Evolutionary conservation across 345 rosid species (phyloP).

Genomic region (Moricandia arvensis): DNA sequence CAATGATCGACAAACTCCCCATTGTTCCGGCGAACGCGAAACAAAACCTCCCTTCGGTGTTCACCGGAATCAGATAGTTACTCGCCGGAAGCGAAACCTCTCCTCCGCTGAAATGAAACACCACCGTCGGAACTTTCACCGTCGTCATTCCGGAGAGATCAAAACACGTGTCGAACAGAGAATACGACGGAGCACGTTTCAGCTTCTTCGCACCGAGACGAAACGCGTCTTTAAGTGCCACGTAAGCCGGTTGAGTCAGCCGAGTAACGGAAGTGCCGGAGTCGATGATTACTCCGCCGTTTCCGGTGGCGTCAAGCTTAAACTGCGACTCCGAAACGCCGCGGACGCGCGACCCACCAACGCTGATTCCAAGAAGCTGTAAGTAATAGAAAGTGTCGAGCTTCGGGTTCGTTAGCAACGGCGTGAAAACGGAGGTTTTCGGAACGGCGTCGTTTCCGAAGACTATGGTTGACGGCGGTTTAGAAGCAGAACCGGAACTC

Average conservation of each 20-base stretch:
- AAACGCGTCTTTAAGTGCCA: slow-evolving; percentile 65
- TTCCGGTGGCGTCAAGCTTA: slow-evolving; percentile 62
- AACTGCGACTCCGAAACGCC: slow-evolving; percentile 68
- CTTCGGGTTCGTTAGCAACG: slow-evolving; percentile 66
- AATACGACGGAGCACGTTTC: slow-evolving; percentile 53
- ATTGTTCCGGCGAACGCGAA: slow-evolving; percentile 93
- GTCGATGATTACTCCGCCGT: slow-evolving; percentile 88
- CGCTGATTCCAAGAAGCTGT: slow-evolving; percentile 77
- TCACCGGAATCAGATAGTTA: slow-evolving; percentile 86
- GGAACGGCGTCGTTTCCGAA: slow-evolving; percentile 72
- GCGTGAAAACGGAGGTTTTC: slow-evolving; percentile 70
- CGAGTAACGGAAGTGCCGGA: slow-evolving; percentile 86
- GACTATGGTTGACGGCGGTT: slow-evolving; percentile 64
- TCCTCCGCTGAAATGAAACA: slow-evolving; percentile 62
- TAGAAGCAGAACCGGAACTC: slow-evolving; percentile 56
- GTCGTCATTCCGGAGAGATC: slow-evolving; percentile 61
- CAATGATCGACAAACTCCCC: slow-evolving; percentile 80
- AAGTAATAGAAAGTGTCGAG: slow-evolving; percentile 90
- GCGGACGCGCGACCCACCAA: slow-evolving; percentile 73
- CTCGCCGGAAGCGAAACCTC: slow-evolving; percentile 78
- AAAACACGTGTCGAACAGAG: slow-evolving; percentile 78
- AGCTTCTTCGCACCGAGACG: slow-evolving; percentile 44
- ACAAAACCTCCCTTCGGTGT: slow-evolving; percentile 67
- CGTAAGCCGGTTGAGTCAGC: slow-evolving; percentile 62
- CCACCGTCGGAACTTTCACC: slow-evolving; percentile 77